Evolutionary conservation across 2,329 filamentous ascomycete species (phyloP).

Genomic region (Hypoxylon sp.): DNA sequence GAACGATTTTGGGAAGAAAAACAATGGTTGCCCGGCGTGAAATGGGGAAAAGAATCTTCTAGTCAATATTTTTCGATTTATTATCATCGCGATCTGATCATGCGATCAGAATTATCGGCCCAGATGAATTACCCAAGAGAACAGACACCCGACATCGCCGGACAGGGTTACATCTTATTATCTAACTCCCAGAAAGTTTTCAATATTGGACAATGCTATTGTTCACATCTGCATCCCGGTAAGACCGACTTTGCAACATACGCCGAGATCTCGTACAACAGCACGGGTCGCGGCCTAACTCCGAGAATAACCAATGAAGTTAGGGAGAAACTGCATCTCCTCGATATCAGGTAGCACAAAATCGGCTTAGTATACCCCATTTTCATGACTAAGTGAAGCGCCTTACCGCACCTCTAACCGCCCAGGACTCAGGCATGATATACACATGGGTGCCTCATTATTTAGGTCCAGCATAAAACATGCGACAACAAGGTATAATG

Average conservation of each 20-base stretch:
- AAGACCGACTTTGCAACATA: constrained; percentile 3
- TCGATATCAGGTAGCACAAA: not conserved
- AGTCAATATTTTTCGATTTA: not conserved
- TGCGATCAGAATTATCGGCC: not conserved
- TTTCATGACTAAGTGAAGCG: not conserved
- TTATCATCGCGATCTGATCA: constrained; percentile 9
- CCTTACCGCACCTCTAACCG: not conserved
- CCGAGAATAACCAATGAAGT: constrained; percentile 9
- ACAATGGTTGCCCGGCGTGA: not conserved
- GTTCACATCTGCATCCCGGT: constrained; percentile 3
- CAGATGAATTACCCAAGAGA: not conserved
- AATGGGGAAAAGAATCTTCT: constrained; percentile 14
- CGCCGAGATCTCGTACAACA: constrained; percentile 8
- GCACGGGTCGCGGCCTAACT: not conserved
- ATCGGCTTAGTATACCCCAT: not conserved
- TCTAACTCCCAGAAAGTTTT: not conserved
- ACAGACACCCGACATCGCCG: constrained; percentile 9
- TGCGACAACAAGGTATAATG: not conserved
- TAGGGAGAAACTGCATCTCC: constrained; percentile 1
- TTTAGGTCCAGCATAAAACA: not conserved
- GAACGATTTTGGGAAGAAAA: constrained; percentile 8
- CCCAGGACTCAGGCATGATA: not conserved
- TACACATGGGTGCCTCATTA: not conserved
- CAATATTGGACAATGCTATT: not conserved
- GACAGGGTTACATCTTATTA: not conserved